These are phyloP conservation scores for Candida oleophila DNA, from an alignment of 805 yeast genomes.

Conservation along the genomic window DNA sequence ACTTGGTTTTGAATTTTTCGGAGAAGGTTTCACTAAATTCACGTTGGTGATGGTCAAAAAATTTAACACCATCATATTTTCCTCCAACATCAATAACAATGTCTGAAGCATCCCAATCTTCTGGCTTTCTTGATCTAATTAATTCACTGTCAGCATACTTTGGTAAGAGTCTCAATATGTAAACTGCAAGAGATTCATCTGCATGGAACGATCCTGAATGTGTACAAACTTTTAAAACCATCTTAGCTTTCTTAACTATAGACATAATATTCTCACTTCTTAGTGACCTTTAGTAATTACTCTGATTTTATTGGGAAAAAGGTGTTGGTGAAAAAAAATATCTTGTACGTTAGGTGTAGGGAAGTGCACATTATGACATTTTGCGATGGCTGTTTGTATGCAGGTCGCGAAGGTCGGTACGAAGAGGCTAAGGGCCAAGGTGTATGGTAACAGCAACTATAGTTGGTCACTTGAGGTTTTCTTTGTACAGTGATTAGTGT, in stretches of 20 bases:
- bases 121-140: constrained; percentile 81
- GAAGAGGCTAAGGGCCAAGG: no score
- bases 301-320: background rate
- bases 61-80: constrained; percentile 79
- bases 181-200: constrained; percentile 93
- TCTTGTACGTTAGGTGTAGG: background rate
- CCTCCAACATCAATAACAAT: constrained; percentile 96
- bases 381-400: constrained; percentile 1
- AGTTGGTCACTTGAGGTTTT: no score
- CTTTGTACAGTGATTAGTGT: no score
- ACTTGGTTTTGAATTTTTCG: constrained; percentile 63
- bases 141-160: constrained; percentile 63
- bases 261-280: constrained; percentile 2
- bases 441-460: no score
- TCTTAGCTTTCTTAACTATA: constrained; percentile 9
- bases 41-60: constrained; percentile 95
- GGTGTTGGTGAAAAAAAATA: background rate
- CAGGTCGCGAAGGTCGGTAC: no score
- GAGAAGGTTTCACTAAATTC: constrained; percentile 80
- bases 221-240: constrained; percentile 69
- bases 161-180: constrained; percentile 73
- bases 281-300: background rate
- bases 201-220: constrained; percentile 96
- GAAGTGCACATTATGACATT: background rate
- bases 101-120: constrained; percentile 81